These are phyloP conservation scores for Aspergillus novoparasiticus DNA, from an alignment of 2,329 filamentous ascomycete species.

Conservation along the genomic window DNA sequence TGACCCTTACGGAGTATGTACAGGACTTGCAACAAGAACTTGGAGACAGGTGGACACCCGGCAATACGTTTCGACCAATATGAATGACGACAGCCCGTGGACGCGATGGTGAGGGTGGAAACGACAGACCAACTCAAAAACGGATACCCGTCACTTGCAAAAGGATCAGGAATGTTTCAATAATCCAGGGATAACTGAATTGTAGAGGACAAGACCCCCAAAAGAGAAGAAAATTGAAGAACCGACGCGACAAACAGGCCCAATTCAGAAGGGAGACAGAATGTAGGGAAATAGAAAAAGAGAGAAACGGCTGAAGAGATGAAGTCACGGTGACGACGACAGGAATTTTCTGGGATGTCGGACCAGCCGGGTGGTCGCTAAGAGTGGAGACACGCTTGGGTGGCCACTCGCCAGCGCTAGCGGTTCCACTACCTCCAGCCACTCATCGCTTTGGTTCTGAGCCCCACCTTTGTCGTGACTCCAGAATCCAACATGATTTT, in stretches of 20 bases:
- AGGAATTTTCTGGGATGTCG: slow-evolving; percentile 31
- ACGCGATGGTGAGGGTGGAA: slow-evolving; percentile 18
- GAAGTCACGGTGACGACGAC: slow-evolving; percentile 42
- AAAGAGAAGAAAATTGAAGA: background rate
- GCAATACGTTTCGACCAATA: slow-evolving; percentile 26
- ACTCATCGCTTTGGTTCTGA: slow-evolving; percentile 17
- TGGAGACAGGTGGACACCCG: slow-evolving; percentile 25
- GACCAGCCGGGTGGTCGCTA: slow-evolving; percentile 19
- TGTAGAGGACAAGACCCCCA: background rate
- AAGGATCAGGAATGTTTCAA: slow-evolving; percentile 10
- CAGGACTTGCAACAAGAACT: slow-evolving; percentile 19
- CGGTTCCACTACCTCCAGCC: slow-evolving; percentile 18
- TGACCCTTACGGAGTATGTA: slow-evolving; percentile 17
- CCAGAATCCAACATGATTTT: background rate
- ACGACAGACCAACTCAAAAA: slow-evolving; percentile 16
- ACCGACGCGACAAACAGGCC: background rate
- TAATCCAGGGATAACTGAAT: slow-evolving; percentile 8
- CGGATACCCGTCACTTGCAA: slow-evolving; percentile 2
- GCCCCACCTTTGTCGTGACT: slow-evolving; percentile 11
- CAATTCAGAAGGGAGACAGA: background rate
- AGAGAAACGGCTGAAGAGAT: slow-evolving; percentile 31
- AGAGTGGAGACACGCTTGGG: background rate
- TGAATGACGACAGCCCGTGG: slow-evolving; percentile 16
- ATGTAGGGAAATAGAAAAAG: slow-evolving; percentile 2
- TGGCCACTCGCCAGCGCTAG: slow-evolving; percentile 23